Percentiles rank a stretch among this genome's conserved stretches.
Evolutionary conservation across 176 grass and related monocot genomes (phyloP).

Genomic region (Phoenix dactylifera): DNA sequence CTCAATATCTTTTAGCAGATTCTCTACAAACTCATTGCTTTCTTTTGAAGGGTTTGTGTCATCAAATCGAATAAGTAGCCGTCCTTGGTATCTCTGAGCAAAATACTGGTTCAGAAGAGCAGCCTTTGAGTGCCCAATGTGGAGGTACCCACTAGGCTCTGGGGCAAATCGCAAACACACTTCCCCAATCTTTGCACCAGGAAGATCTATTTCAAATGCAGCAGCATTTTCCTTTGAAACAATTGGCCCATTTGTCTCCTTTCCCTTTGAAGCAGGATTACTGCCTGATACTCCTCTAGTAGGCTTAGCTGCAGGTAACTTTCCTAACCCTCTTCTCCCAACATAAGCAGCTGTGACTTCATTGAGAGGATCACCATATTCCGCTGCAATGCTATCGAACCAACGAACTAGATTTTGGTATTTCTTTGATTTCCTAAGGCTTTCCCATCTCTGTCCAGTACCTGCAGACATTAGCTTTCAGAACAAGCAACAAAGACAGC

Average conservation of each 20-base stretch:
- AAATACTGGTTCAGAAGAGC: constrained; percentile 85
- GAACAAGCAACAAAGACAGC: not conserved
- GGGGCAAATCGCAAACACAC: constrained; percentile 85
- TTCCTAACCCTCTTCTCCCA: constrained; percentile 77
- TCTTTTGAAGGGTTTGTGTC: constrained; percentile 98
- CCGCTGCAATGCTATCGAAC: constrained; percentile 53
- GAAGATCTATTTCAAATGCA: constrained; percentile 70
- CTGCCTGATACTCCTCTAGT: constrained; percentile 29
- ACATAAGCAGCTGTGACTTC: constrained; percentile 65
- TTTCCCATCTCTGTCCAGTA: constrained; percentile 86
- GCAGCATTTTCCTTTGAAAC: constrained; percentile 25
- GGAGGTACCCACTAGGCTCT: constrained; percentile 83
- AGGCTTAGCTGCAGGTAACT: constrained; percentile 52
- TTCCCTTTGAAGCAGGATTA: constrained; percentile 18
- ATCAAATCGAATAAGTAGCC: constrained; percentile 83
- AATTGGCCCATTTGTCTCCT: not conserved
- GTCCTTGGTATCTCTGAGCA: constrained; percentile 69
- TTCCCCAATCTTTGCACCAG: constrained; percentile 72
- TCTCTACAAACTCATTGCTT: constrained; percentile 87
- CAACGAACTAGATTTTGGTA: constrained; percentile 73
- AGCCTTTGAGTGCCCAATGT: constrained; percentile 90
- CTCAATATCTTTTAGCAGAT: constrained; percentile 65
- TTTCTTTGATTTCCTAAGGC: constrained; percentile 75
- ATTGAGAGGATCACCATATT: constrained; percentile 43
- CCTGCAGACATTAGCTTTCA: constrained; percentile 28